Percentiles rank a stretch among this genome's conserved stretches.
Conservation (phyloP, 192 early-diverging fungal genomes). For the Chytriomyces hyalinus region DNA sequence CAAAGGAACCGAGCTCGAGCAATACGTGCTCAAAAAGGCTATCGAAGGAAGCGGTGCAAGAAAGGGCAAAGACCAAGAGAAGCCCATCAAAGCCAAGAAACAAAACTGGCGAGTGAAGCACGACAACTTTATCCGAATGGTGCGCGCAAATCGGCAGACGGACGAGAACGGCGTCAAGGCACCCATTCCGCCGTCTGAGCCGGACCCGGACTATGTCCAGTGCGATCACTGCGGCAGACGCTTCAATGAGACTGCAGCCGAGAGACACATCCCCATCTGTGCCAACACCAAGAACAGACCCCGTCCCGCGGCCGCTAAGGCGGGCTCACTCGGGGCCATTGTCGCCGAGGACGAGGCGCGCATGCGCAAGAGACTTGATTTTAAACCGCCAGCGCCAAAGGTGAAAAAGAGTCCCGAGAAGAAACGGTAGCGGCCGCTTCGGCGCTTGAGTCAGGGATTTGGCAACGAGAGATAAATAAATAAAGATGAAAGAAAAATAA, state of each 20-base stretch:
- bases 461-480: too few species aligned
- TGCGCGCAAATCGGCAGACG: slow-evolving; percentile 43
- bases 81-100: slow-evolving; percentile 30
- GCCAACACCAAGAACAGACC: slow-evolving; percentile 48
- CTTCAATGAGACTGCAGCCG: slow-evolving; percentile 58
- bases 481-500: too few species aligned
- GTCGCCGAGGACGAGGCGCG: slow-evolving; percentile 36
- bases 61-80: neutral
- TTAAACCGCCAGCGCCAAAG: slow-evolving; percentile 34
- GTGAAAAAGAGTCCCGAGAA: slow-evolving; percentile 20
- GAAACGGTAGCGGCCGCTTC: neutral
- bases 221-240: slow-evolving; percentile 53
- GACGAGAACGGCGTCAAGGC: neutral
- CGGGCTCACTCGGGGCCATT: neutral
- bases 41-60: neutral
- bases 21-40: slow-evolving; percentile 41
- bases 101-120: slow-evolving; percentile 57
- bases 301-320: slow-evolving; percentile 23
- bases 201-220: slow-evolving; percentile 52
- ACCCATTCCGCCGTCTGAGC: slow-evolving; percentile 27
- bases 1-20: slow-evolving; percentile 60
- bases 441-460: neutral
- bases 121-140: slow-evolving; percentile 55
- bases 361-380: slow-evolving; percentile 35
- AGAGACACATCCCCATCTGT: slow-evolving; percentile 60